These are phyloP conservation scores for Acanthamoeba royreba DNA, from an alignment of 208 protist genomes.

Conservation along the genomic window DNA sequence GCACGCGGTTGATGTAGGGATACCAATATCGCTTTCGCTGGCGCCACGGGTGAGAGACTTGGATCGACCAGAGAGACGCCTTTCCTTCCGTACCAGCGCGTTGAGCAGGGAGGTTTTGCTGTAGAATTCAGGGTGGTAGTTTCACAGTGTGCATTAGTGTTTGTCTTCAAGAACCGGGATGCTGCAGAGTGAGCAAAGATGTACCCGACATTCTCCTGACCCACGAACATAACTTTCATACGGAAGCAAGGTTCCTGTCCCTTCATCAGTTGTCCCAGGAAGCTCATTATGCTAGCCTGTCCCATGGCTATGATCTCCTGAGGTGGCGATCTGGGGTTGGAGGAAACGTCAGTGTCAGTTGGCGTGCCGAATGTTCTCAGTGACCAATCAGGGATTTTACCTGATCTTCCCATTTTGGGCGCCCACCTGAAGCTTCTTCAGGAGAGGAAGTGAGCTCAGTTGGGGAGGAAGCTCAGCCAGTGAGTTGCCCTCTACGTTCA, in stretches of 20 bases:
- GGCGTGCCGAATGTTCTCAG: background rate
- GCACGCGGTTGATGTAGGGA: background rate
- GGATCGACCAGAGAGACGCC: background rate
- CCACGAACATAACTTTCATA: slow-evolving; percentile 30
- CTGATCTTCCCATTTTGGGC: background rate
- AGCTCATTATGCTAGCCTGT: background rate
- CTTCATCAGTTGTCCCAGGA: background rate
- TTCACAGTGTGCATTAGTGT: background rate
- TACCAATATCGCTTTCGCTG: background rate
- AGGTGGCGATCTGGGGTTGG: background rate
- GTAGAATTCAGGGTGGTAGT: background rate
- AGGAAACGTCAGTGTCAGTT: background rate
- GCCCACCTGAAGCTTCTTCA: background rate
- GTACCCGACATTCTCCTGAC: slow-evolving; percentile 10
- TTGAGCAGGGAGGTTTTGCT: background rate
- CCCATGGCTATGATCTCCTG: background rate
- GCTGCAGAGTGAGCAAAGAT: background rate
- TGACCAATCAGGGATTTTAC: too few relatives aligned
- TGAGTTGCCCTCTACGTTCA: background rate
- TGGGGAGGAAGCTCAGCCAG: background rate
- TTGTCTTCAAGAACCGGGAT: background rate
- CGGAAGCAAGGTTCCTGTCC: background rate
- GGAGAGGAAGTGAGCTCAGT: background rate
- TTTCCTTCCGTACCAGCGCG: background rate
- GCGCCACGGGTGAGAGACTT: background rate